These are phyloP conservation scores for Pythium insidiosum DNA, from an alignment of 352 stramenopile genomes.

Conservation along the genomic window DNA sequence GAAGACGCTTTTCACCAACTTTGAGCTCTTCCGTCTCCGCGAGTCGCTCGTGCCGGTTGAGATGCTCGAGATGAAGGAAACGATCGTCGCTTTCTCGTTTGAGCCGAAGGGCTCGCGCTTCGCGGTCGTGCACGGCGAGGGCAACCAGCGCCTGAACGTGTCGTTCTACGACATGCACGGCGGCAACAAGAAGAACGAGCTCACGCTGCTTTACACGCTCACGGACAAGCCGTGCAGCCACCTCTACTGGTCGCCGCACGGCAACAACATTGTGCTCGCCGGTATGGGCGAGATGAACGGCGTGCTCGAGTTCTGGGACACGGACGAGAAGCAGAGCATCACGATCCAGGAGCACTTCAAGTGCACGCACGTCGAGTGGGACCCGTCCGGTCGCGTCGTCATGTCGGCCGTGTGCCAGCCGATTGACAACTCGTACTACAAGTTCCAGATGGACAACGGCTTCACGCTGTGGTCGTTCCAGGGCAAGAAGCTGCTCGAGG, in stretches of 20 bases:
- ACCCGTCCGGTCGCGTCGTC: conserved; percentile 94
- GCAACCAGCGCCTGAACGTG: conserved; percentile 88
- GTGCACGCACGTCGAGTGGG: conserved; percentile 96
- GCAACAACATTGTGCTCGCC: conserved; percentile 92
- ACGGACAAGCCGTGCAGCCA: conserved; percentile 93
- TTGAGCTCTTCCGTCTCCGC: conserved; percentile 97
- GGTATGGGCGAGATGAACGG: conserved; percentile 93
- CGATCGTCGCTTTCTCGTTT: conserved; percentile 94
- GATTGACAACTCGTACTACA: conserved; percentile 93
- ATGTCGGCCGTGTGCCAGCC: conserved; percentile 94
- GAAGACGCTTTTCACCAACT: conserved; percentile 99
- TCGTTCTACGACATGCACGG: conserved; percentile 96
- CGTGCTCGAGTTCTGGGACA: conserved; percentile 97
- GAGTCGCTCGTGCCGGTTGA: conserved; percentile 95
- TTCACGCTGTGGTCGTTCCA: conserved; percentile 98
- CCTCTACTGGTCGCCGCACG: conserved; percentile 95
- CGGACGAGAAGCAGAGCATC: conserved; percentile 92
- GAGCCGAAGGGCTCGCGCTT: conserved; percentile 96
- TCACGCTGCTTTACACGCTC: conserved; percentile 94
- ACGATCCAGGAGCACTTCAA: conserved; percentile 97
- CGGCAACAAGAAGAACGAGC: conserved; percentile 71
- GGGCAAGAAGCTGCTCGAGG: conserved; percentile 90
- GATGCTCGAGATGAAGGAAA: conserved; percentile 97
- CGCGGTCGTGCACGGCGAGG: conserved; percentile 94
- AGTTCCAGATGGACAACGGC: conserved; percentile 99